Evolutionary conservation across 2,329 filamentous ascomycete species (phyloP), one percentile per base, ranked within the genome.

Genomic region (Mycogone perniciosa): DNA sequence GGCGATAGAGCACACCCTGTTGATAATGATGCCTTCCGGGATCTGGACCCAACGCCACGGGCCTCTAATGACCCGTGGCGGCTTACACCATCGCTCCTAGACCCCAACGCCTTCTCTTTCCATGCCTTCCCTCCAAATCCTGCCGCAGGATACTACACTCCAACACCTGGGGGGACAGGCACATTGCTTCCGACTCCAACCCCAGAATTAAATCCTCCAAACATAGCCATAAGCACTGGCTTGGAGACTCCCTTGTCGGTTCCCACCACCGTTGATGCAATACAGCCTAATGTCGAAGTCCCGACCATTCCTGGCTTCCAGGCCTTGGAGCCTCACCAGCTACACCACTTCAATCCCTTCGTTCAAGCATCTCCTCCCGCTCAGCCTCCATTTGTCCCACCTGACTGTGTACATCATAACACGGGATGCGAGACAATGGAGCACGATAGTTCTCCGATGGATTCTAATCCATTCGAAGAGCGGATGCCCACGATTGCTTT

Each of bases 21-120:
- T 37, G 58, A 62, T 52, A n/a, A n/a, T n/a, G 62, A 65, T 53
- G 58, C 58, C 35, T 82, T 80, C 60, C 70, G 73, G 66, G 87
- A 93, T 68, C 81, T 87, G 62, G 89, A 96, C 63, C 86, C 88
- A 20, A 95, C 89, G 4, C 89, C 89, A 5, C 82, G 87, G 65
- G 86, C 84, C 13, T 80, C 86, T 39, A 84, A 86, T 62, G 90
- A 96, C 59, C 83, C 80, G 60, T 93, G 91, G 84, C 81, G 87
- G 58, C 90, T 96, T 63, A 95, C 91, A 2, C 89, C 91, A 4
- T 93, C 90, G 26, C 75, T 95, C 52, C 79, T 97, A 64, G 92
- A 97, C 64, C 84, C 89, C 13, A 89, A 86, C 66, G 87, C 88
- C 31, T 89, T 89, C 66, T 81, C 83, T 27, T 96, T 96, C 69